A percentile compares a stretch with the other conserved stretches of the same genome.
These are phyloP conservation scores for Daedaleopsis sinensis DNA, from an alignment of 768 basidiomycete genomes.

Conservation along the genomic window DNA sequence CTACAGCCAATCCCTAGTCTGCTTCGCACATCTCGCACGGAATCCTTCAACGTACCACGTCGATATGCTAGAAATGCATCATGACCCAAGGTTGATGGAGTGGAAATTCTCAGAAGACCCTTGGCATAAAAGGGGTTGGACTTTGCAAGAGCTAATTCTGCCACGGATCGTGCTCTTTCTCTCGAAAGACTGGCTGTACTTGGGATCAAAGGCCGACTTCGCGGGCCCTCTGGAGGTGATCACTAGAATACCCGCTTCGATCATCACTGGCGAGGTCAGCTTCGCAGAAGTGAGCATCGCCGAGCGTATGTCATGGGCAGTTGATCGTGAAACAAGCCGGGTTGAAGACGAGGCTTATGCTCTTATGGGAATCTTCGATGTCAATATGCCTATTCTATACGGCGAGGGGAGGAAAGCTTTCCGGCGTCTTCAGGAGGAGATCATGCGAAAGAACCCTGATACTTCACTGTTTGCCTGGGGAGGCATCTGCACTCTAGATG, in stretches of 20 bases:
- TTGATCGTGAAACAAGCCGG: background rate
- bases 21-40: conserved; percentile 6
- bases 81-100: too few relatives aligned
- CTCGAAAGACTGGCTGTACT: background rate
- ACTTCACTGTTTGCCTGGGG: conserved; percentile 8
- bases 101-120: background rate
- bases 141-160: conserved; percentile 2
- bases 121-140: conserved; percentile 7
- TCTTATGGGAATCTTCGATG: conserved; percentile 10
- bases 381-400: conserved; percentile 3
- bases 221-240: background rate
- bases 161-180: background rate
- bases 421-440: conserved; percentile 8
- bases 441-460: conserved; percentile 7
- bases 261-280: background rate
- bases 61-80: too few relatives aligned
- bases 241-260: background rate
- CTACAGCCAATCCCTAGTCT: background rate
- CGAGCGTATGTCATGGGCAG: conserved; percentile 14
- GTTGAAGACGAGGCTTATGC: conserved; percentile 14
- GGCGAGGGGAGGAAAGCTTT: conserved; percentile 7
- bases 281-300: background rate
- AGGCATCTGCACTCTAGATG: background rate
- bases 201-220: background rate
- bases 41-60: too few relatives aligned